phyloP scores from a whole-genome alignment of 1,284 basidiomycete species.

The Earliella scabrosa region DNA sequence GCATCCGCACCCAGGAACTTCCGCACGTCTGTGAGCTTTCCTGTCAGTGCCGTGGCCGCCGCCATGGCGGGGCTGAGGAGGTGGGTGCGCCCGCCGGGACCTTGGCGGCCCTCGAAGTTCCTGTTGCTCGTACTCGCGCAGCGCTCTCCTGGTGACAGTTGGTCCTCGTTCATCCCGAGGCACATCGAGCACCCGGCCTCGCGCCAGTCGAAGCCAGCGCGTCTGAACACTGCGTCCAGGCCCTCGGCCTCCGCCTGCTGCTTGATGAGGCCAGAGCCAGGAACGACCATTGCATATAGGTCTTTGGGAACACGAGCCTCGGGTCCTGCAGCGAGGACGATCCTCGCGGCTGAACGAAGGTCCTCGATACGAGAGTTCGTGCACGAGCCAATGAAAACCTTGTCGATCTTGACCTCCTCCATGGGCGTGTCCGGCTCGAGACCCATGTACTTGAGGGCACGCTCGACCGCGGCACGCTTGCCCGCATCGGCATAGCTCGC shows the following conservation, averaged over 20 bases:
- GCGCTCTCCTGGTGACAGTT: constrained; percentile 87
- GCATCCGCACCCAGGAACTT: constrained; percentile 67
- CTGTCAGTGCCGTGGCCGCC: constrained; percentile 90
- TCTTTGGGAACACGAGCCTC: constrained; percentile 82
- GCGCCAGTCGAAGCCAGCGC: constrained; percentile 96
- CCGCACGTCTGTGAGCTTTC: constrained; percentile 88
- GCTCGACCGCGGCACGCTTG: constrained; percentile 77
- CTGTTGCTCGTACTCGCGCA: constrained; percentile 97
- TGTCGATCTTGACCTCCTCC: constrained; percentile 88
- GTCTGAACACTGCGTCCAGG: constrained; percentile 88
- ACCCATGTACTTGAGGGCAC: constrained; percentile 93
- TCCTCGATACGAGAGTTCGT: constrained; percentile 98
- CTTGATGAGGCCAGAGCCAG: constrained; percentile 93
- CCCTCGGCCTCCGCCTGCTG: constrained; percentile 95
- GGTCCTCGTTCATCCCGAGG: constrained; percentile 97
- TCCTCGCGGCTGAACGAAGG: constrained; percentile 86
- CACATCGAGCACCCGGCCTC: constrained; percentile 99
- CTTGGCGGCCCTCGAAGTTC: constrained; percentile 95
- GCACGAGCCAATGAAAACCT: constrained; percentile 97
- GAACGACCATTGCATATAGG: constrained; percentile 94
- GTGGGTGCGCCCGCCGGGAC: constrained; percentile 92
- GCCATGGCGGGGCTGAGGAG: constrained; percentile 96
- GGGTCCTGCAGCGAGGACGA: constrained; percentile 78
- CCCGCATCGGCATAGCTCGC: constrained; percentile 64
- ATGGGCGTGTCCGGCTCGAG: constrained; percentile 83